These are phyloP conservation scores for Dendrobium nobile DNA, from an alignment of 106 monocot genomes.

Conservation along the genomic window DNA sequence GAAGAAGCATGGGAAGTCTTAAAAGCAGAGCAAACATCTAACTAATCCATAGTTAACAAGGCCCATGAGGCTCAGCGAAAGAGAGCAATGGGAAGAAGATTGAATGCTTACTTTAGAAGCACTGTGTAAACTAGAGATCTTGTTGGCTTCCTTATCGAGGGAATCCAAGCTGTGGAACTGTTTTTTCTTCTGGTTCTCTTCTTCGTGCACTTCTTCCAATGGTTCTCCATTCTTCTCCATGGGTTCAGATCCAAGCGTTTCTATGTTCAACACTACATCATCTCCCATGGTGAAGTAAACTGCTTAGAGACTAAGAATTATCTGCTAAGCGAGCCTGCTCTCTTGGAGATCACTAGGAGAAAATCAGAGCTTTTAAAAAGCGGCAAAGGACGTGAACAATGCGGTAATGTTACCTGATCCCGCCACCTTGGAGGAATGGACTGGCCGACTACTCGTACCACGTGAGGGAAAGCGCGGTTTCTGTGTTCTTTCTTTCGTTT, in stretches of 20 bases:
- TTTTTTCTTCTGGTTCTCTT: background rate
- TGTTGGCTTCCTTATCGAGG: background rate
- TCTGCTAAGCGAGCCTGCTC: no score
- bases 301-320: no score
- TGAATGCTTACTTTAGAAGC: background rate
- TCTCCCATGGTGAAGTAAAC: no score
- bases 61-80: background rate
- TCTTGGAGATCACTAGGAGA: no score
- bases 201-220: background rate
- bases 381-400: no score
- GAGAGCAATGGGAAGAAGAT: background rate
- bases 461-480: no score
- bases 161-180: background rate
- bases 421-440: no score
- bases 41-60: background rate
- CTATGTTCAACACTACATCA: background rate
- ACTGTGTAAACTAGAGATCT: background rate
- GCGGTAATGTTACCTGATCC: no score
- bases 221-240: conserved; percentile 1
- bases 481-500: no score
- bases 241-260: background rate
- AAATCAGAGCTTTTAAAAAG: no score
- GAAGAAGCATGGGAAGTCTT: background rate
- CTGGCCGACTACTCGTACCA: no score
- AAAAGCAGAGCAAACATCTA: background rate